Conservation (phyloP, 2,329 filamentous ascomycete species). For the Boeremia exigua region DNA sequence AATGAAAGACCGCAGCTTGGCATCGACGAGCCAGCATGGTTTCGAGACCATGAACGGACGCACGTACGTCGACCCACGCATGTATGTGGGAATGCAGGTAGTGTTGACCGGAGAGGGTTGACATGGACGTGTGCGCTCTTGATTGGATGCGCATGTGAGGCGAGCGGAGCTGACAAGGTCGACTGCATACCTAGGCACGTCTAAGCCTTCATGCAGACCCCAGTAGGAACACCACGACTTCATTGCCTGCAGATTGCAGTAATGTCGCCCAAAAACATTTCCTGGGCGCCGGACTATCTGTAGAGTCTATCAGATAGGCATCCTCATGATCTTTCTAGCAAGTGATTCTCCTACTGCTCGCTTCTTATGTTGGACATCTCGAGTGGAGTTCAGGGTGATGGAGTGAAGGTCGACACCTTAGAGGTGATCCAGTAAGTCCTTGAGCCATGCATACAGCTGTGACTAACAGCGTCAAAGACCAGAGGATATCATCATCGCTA, state of each 20-base stretch:
- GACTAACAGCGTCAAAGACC: background rate
- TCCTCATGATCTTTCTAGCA: background rate
- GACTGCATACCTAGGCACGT: background rate
- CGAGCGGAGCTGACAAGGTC: background rate
- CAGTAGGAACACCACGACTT: background rate
- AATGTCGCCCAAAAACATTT: background rate
- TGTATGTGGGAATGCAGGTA: background rate
- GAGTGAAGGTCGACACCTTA: background rate
- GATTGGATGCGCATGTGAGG: background rate
- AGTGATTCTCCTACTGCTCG: background rate
- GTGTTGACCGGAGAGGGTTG: background rate
- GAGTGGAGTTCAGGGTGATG: background rate
- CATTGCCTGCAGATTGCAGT: background rate
- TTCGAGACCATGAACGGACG: background rate
- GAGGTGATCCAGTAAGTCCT: background rate
- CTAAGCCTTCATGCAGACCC: background rate
- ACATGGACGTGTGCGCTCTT: background rate
- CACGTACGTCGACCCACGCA: too few relatives aligned
- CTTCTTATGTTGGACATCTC: background rate
- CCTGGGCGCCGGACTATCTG: too few relatives aligned
- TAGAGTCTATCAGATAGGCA: too few relatives aligned
- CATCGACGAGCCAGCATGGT: background rate
- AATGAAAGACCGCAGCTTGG: background rate
- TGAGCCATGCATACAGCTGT: background rate
- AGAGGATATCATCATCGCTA: slow-evolving; percentile 35